Evolutionary conservation across 148 eudicot genomes (phyloP).

Genomic region (Oxyria digyna): DNA sequence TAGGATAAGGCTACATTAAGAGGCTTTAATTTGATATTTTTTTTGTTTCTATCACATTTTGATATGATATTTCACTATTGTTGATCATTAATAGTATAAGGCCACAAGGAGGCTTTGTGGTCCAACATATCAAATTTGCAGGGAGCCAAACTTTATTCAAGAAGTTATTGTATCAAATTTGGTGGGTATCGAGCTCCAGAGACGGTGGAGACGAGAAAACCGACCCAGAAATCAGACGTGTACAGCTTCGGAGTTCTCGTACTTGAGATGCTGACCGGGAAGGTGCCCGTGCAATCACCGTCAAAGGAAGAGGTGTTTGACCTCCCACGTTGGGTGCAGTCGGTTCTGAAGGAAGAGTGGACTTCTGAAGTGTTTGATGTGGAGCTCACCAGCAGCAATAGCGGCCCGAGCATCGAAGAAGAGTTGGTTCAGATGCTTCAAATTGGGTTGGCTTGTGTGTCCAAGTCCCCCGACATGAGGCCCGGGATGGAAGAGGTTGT

Average conservation of each 20-base stretch:
- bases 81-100: no score
- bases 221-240: conserved; percentile 61
- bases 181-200: conserved; percentile 88
- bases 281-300: conserved; percentile 45
- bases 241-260: conserved; percentile 83
- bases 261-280: conserved; percentile 76
- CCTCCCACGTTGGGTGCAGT: conserved; percentile 80
- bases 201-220: conserved; percentile 37
- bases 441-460: conserved; percentile 77
- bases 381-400: conserved; percentile 43
- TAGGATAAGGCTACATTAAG: no score
- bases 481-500: conserved; percentile 63
- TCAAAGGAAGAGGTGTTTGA: conserved; percentile 63
- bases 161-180: no score
- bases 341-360: conserved; percentile 91
- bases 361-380: conserved; percentile 78
- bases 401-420: conserved; percentile 71
- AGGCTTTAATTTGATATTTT: no score
- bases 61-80: no score
- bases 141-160: no score
- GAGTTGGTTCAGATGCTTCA: conserved; percentile 91
- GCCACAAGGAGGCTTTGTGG: no score
- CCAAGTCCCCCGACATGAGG: conserved; percentile 52
- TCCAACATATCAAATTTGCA: no score
- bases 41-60: no score